A percentile compares a stretch with the other conserved stretches of the same genome.
phyloP scores from a whole-genome alignment of 2,329 filamentous ascomycete genomes.

The Colletotrichum sp. region DNA sequence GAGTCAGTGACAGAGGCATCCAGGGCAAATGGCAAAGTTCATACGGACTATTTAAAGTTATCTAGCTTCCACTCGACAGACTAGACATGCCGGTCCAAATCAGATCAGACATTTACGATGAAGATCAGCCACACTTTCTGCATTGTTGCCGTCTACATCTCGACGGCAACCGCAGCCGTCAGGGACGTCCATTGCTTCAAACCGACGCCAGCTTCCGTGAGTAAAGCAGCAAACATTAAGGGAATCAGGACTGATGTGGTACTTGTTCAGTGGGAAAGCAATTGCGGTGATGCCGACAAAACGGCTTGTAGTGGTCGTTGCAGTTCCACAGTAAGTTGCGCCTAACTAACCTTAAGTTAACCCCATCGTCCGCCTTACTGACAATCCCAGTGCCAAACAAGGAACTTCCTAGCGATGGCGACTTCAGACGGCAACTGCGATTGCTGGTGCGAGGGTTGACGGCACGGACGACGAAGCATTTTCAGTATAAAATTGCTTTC shows the following conservation, averaged over 20 bases:
- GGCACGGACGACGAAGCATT: not conserved
- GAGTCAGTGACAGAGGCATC: not conserved
- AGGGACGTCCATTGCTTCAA: not conserved
- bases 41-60: not conserved
- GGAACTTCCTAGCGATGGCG: not conserved
- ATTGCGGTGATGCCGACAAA: not conserved
- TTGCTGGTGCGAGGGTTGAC: not conserved
- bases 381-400: not conserved
- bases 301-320: not conserved
- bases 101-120: not conserved
- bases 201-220: not conserved
- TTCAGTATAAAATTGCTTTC: not conserved
- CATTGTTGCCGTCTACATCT: not conserved
- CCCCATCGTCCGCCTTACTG: not conserved
- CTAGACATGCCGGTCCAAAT: not conserved
- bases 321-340: not conserved
- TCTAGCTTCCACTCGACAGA: not conserved
- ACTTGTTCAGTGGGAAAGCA: not conserved
- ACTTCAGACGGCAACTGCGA: not conserved
- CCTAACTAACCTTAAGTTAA: fast-evolving
- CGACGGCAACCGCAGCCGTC: not conserved
- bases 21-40: not conserved
- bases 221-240: not conserved
- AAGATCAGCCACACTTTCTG: not conserved
- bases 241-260: not conserved